These are phyloP conservation scores for Neurospora sp. DNA, from an alignment of 495 filamentous ascomycete genomes.

Conservation along the genomic window DNA sequence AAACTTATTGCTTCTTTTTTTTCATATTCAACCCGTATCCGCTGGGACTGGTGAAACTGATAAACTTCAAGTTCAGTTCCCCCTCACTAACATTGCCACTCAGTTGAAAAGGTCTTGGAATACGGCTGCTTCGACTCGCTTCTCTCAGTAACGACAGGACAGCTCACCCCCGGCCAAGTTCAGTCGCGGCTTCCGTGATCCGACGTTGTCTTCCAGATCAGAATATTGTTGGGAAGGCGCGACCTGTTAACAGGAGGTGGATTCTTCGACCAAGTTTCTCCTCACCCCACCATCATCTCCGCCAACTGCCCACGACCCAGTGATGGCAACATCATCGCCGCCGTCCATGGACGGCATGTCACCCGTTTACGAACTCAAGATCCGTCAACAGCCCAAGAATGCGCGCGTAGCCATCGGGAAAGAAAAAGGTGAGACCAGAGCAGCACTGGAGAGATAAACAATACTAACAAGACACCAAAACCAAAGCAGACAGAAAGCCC, in stretches of 20 bases:
- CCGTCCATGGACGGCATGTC: slow-evolving; percentile 1
- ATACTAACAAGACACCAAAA: slow-evolving; percentile 7
- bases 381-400: slow-evolving; percentile 57
- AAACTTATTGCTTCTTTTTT: too few relatives aligned
- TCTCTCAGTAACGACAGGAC: neutral
- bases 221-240: neutral
- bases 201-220: neutral
- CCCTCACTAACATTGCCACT: neutral
- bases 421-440: slow-evolving; percentile 40
- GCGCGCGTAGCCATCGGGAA: slow-evolving; percentile 63
- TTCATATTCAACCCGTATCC: neutral
- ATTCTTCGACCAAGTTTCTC: neutral
- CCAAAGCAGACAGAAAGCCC: slow-evolving; percentile 68
- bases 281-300: neutral
- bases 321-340: slow-evolving; percentile 6
- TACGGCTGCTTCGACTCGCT: neutral
- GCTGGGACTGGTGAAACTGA: neutral
- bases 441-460: slow-evolving; percentile 20
- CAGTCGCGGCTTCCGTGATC: neutral
- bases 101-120: neutral
- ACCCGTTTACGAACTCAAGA: slow-evolving; percentile 35
- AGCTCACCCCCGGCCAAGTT: neutral
- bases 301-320: neutral
- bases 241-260: neutral
- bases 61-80: neutral